Conservation (phyloP, 257 asterid species). For the Avicennia marina region DNA sequence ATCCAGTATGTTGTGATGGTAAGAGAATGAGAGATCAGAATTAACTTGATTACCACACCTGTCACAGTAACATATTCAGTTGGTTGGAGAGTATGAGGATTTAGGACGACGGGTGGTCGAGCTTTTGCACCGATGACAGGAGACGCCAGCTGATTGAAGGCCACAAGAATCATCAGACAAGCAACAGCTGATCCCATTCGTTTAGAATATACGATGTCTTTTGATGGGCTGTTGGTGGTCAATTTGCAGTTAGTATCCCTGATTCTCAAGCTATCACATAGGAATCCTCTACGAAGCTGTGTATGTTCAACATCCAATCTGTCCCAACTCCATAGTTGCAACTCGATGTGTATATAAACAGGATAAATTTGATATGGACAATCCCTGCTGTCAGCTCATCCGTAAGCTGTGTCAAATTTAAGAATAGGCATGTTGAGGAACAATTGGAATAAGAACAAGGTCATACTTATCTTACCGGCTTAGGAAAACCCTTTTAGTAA, state of each 20-base stretch:
- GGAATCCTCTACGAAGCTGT: no score
- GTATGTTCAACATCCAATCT: no score
- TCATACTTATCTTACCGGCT: slow-evolving; percentile 13
- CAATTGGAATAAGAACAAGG: slow-evolving; percentile 7
- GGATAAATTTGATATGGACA: no score
- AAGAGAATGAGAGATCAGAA: not conserved
- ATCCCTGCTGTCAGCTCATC: no score
- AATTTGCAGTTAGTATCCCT: no score
- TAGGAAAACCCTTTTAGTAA: not conserved
- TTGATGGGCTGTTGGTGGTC: no score
- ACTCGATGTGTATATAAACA: no score
- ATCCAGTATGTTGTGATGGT: not conserved
- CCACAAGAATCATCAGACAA: slow-evolving; percentile 19
- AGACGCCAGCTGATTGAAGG: slow-evolving; percentile 8
- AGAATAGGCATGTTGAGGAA: slow-evolving; percentile 9
- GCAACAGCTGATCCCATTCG: not conserved
- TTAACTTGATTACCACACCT: slow-evolving; percentile 13
- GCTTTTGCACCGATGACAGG: slow-evolving; percentile 7
- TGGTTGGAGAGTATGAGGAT: slow-evolving; percentile 25
- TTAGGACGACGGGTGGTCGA: slow-evolving; percentile 25
- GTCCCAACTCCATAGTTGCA: no score
- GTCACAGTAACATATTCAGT: slow-evolving; percentile 27
- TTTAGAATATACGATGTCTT: no score
- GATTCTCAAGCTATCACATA: no score
- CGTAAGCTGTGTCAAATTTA: slow-evolving; percentile 15